Evolutionary conservation across 2,329 filamentous ascomycete species (phyloP), one percentile per base, ranked within the genome.

Genomic region (Phaeoacremonium minimum): DNA sequence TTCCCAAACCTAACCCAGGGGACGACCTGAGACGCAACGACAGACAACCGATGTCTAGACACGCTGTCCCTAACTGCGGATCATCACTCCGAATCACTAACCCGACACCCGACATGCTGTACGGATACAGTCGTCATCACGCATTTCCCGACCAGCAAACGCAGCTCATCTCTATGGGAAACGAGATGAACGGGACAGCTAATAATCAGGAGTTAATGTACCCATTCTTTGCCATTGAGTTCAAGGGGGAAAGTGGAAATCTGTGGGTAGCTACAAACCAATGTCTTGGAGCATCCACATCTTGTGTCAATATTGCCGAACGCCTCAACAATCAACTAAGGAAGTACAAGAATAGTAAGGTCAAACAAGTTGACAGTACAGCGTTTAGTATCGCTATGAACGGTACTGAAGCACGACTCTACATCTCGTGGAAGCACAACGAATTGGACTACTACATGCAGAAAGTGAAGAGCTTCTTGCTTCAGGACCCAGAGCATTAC

Each of bases 211-310:
- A 20, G n/a, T 18, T 48, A 28, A 12, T 43, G 4, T 51, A 40
- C 36, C 55, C 55, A 1, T 59, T 58, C 43, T 47, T 59, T 32
- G 38, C 41, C 19, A 41, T 59, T 32, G 52, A 58, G 40, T 52
- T 56, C 42, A 53, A 51, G 28, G 54, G 51, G 13, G 51, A 57
- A n/a, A 49, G 53, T 11, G n/a, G n/a, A n/a, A n/a, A n/a, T n/a
- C n/a, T 12, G 49, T 52, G 51, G 54, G 55, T 53, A 4, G 56
- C 56, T 8, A 59, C 53, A 4, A 64, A 64, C 38, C 51, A 63
- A 45, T 60, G 55, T 38, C 47, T 61, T 15, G 53, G 57, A 2
- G 55, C 36, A n/a, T n/a, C n/a, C n/a, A n/a, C n/a, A n/a, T n/a
- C n/a, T n/a, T n/a, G n/a, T n/a, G n/a, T n/a, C n/a, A n/a, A n/a